Conservation (phyloP, 1,139 yeast species). For the Suhomyces bolitotheri region DNA sequence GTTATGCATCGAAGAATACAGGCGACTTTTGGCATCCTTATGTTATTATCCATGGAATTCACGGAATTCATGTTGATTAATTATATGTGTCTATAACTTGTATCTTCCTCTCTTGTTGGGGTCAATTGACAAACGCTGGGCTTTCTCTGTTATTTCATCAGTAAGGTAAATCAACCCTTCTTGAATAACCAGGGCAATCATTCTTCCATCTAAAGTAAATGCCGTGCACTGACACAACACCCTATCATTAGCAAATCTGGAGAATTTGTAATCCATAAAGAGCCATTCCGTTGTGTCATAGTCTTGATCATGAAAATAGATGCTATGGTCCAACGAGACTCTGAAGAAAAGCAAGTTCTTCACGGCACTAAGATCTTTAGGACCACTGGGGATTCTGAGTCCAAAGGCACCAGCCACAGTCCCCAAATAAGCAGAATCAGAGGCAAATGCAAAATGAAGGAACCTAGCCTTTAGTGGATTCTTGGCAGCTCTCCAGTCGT, state of each 20-base stretch:
- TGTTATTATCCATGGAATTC: no score
- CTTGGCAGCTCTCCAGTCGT: slow-evolving; percentile 27
- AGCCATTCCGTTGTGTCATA: slow-evolving; percentile 43
- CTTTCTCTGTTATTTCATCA: slow-evolving; percentile 23
- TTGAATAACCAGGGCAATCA: slow-evolving; percentile 37
- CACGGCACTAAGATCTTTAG: not conserved
- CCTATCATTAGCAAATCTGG: slow-evolving; percentile 37
- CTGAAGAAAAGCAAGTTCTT: slow-evolving; percentile 28
- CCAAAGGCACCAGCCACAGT: slow-evolving; percentile 30
- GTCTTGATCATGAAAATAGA: slow-evolving; percentile 38
- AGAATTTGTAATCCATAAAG: slow-evolving; percentile 38
- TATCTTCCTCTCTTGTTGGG: not conserved
- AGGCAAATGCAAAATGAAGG: slow-evolving; percentile 23
- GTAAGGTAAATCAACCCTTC: slow-evolving; percentile 39
- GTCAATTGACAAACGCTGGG: slow-evolving; percentile 2
- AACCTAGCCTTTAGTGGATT: slow-evolving; percentile 24
- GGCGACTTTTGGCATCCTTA: no score
- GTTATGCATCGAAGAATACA: no score
- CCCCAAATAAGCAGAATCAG: slow-evolving; percentile 29
- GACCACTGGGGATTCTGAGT: slow-evolving; percentile 19
- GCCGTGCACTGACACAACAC: slow-evolving; percentile 31
- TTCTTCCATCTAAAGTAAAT: slow-evolving; percentile 30
- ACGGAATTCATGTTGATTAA: no score
- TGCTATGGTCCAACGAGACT: slow-evolving; percentile 45
- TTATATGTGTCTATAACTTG: slow-evolving; percentile 1